These are phyloP conservation scores for Brassica rapa DNA, from an alignment of 345 rosid genomes.

Conservation along the genomic window DNA sequence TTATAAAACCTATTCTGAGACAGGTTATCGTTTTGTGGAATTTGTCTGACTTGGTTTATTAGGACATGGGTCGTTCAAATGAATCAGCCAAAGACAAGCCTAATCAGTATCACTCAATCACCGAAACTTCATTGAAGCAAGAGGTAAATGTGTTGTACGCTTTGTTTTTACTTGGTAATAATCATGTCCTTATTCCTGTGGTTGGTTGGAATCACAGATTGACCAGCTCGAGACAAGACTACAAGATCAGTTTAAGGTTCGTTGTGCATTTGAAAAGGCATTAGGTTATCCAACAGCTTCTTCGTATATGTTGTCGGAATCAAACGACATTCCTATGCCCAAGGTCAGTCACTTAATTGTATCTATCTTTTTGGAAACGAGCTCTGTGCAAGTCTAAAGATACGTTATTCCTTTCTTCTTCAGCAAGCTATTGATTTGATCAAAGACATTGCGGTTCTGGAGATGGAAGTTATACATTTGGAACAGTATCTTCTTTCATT, in stretches of 20 bases:
- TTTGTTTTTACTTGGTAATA: background rate
- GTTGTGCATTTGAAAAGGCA: constrained; percentile 77
- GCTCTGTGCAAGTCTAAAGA: constrained; percentile 2
- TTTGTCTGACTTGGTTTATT: constrained; percentile 44
- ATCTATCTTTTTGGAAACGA: constrained; percentile 5
- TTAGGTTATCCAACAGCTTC: constrained; percentile 62
- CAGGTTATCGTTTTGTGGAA: constrained; percentile 16
- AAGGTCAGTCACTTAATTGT: constrained; percentile 53
- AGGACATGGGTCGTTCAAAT: constrained; percentile 64
- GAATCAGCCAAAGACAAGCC: constrained; percentile 48
- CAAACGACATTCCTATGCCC: constrained; percentile 51
- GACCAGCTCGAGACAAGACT: constrained; percentile 77
- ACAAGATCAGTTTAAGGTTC: constrained; percentile 76
- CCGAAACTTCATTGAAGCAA: constrained; percentile 66
- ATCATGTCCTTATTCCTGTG: constrained; percentile 5
- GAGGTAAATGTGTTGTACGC: constrained; percentile 55
- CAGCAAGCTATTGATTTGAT: constrained; percentile 86
- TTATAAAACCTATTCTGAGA: constrained; percentile 18
- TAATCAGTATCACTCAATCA: constrained; percentile 44
- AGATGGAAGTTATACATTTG: constrained; percentile 85
- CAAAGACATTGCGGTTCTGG: constrained; percentile 82
- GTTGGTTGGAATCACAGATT: constrained; percentile 53
- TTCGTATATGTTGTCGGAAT: constrained; percentile 32
- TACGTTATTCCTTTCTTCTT: constrained; percentile 12
- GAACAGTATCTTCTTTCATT: constrained; percentile 91